Evolutionary conservation across 768 basidiomycete genomes (phyloP).

Genomic region (Mrakia blollopis): DNA sequence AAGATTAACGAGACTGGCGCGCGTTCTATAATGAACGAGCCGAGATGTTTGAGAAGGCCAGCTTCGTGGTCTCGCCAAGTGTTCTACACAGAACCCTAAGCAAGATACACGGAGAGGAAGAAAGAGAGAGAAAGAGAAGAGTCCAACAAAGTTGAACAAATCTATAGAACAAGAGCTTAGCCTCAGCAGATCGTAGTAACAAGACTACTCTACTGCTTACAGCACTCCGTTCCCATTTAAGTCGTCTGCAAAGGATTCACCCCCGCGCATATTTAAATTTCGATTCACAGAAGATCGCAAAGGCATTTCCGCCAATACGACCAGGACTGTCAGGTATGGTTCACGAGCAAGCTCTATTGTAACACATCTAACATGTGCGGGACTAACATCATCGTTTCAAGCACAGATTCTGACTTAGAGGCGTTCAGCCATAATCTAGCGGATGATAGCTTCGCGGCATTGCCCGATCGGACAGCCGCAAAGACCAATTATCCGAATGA

Average conservation of each 20-base stretch:
- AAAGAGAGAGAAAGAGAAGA: conserved; percentile 5
- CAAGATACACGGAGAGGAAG: neutral
- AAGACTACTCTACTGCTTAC: conserved; percentile 74
- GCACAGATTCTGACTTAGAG: conserved; percentile 78
- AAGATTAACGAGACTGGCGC: too few relatives aligned
- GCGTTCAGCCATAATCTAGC: conserved; percentile 80
- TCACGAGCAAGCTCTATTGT: conserved; percentile 65
- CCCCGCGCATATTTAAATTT: conserved; percentile 64
- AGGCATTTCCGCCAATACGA: conserved; percentile 55
- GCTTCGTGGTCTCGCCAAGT: neutral
- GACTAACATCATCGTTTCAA: conserved; percentile 67
- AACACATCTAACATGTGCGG: conserved; percentile 61
- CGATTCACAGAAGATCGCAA: conserved; percentile 54
- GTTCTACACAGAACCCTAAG: neutral
- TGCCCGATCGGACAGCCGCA: conserved; percentile 72
- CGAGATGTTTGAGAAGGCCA: too few relatives aligned
- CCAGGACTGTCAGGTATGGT: conserved; percentile 59
- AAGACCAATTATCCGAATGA: conserved; percentile 79
- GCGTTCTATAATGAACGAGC: too few relatives aligned
- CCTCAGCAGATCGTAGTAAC: conserved; percentile 60
- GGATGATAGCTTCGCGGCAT: conserved; percentile 74
- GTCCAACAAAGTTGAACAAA: conserved; percentile 23
- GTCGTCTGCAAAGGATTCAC: conserved; percentile 75
- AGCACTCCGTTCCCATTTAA: conserved; percentile 69
- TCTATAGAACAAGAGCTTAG: conserved; percentile 25